A percentile compares a stretch with the other conserved stretches of the same genome.
Evolutionary conservation across 164 flowering plant genomes (phyloP).

Genomic region (Echeveria elegans): DNA sequence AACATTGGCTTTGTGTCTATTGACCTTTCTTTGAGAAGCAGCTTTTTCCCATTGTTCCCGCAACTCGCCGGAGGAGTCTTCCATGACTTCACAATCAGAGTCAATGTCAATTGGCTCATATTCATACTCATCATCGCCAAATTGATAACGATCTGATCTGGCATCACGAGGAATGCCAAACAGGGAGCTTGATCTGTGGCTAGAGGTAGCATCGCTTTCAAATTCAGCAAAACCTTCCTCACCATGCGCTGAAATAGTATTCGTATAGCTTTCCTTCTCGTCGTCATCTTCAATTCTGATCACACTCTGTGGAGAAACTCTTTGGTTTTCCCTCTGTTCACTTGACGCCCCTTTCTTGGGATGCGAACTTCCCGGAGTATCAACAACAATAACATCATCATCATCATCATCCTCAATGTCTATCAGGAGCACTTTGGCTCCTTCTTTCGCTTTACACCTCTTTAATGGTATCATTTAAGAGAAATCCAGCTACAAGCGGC

Average conservation of each 20-base stretch:
- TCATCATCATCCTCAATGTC: slow-evolving; percentile 48
- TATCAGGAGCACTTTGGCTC: slow-evolving; percentile 32
- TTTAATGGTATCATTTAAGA: slow-evolving; percentile 18
- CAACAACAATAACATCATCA: slow-evolving; percentile 34
- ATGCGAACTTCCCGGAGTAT: slow-evolving; percentile 37
- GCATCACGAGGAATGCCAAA: slow-evolving; percentile 13
- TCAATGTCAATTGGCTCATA: slow-evolving; percentile 38
- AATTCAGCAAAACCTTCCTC: slow-evolving; percentile 17
- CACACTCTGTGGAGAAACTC: slow-evolving; percentile 14
- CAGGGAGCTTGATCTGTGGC: slow-evolving; percentile 17
- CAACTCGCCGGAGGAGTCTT: slow-evolving; percentile 38
- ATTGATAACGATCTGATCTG: slow-evolving; percentile 30
- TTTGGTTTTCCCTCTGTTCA: slow-evolving; percentile 12
- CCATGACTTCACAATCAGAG: slow-evolving; percentile 72
- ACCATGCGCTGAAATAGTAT: slow-evolving; percentile 10
- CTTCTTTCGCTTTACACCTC: slow-evolving; percentile 23
- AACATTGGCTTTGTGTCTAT: slow-evolving; percentile 13
- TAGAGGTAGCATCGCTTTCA: slow-evolving; percentile 33
- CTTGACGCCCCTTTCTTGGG: slow-evolving; percentile 18
- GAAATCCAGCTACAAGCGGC: background rate
- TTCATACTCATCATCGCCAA: slow-evolving; percentile 21
- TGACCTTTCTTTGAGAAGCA: slow-evolving; percentile 29
- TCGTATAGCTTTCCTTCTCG: slow-evolving; percentile 13
- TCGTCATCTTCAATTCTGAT: slow-evolving; percentile 62
- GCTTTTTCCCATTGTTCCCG: slow-evolving; percentile 76